Evolutionary conservation across 164 flowering plant genomes (phyloP).

Genomic region (Dillenia turbinata): DNA sequence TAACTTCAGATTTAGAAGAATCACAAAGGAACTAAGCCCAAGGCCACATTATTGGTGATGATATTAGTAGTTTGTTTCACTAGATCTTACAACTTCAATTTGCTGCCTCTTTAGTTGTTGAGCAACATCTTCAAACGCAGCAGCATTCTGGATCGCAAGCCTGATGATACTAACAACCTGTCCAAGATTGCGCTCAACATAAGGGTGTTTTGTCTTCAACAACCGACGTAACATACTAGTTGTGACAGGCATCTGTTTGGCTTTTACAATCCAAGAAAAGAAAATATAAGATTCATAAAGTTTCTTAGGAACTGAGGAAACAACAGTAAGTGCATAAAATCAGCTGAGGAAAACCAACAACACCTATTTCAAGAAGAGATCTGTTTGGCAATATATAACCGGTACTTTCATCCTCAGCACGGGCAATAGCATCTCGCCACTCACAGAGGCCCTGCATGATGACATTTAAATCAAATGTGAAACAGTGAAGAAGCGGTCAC

Average conservation of each 20-base stretch:
- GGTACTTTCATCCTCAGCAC: slow-evolving; percentile 98
- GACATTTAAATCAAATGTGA: too few relatives aligned
- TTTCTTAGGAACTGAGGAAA: background rate
- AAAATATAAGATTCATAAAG: slow-evolving; percentile 1
- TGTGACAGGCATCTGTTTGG: slow-evolving; percentile 79
- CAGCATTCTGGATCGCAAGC: slow-evolving; percentile 62
- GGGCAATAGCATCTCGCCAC: slow-evolving; percentile 93
- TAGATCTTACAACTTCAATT: slow-evolving; percentile 36
- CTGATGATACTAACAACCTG: slow-evolving; percentile 63
- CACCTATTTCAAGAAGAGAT: slow-evolving; percentile 88
- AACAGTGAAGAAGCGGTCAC: too few relatives aligned
- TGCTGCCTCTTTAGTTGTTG: slow-evolving; percentile 52
- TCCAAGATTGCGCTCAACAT: slow-evolving; percentile 68
- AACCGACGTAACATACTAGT: slow-evolving; percentile 51
- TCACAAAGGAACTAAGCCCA: too few relatives aligned
- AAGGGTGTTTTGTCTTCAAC: slow-evolving; percentile 70
- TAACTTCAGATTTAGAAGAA: too few relatives aligned
- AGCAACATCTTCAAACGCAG: slow-evolving; percentile 61
- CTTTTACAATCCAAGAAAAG: slow-evolving; percentile 35
- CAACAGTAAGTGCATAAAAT: background rate
- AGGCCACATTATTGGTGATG: too few relatives aligned
- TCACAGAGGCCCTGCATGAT: slow-evolving; percentile 72
- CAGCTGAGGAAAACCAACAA: background rate
- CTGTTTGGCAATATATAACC: slow-evolving; percentile 94
- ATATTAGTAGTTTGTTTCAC: too few relatives aligned